Conservation (phyloP, 2,329 filamentous ascomycete genomes). For the Trichophyton rubrum region DNA sequence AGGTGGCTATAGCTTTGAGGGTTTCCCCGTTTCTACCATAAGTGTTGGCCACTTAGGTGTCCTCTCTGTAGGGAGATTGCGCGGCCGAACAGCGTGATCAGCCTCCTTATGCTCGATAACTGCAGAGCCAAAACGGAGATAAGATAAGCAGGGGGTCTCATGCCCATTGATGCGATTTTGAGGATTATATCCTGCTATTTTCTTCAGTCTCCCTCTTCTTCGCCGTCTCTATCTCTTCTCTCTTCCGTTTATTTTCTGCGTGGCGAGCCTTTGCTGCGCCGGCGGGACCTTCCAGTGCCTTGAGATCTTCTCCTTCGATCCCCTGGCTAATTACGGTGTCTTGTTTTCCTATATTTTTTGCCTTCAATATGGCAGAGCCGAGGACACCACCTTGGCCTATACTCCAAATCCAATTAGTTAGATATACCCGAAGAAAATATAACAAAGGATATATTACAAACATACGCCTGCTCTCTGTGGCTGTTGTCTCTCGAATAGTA, state of each 20-base stretch:
- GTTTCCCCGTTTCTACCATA: neutral
- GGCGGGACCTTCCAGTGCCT: neutral
- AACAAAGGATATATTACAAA: neutral
- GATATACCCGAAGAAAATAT: neutral
- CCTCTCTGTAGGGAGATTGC: neutral
- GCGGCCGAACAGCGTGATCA: neutral
- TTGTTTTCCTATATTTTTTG: neutral
- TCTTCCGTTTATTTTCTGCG: neutral
- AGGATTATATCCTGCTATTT: neutral
- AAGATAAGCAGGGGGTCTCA: neutral
- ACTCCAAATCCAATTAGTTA: neutral
- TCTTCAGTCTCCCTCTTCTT: too few species aligned
- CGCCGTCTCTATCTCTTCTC: neutral
- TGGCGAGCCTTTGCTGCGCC: neutral
- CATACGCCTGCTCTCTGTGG: neutral
- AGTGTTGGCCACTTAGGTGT: conserved; percentile 4
- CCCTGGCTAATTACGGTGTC: neutral
- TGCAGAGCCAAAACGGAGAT: neutral
- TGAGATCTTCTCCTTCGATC: neutral
- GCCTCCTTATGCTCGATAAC: conserved; percentile 4
- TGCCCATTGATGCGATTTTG: neutral
- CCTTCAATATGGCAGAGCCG: neutral
- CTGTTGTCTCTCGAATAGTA: neutral
- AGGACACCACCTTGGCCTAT: conserved; percentile 3
- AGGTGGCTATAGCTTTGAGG: neutral